phyloP scores from a whole-genome alignment of 1,139 yeast species.

The Hansenula sp. region DNA sequence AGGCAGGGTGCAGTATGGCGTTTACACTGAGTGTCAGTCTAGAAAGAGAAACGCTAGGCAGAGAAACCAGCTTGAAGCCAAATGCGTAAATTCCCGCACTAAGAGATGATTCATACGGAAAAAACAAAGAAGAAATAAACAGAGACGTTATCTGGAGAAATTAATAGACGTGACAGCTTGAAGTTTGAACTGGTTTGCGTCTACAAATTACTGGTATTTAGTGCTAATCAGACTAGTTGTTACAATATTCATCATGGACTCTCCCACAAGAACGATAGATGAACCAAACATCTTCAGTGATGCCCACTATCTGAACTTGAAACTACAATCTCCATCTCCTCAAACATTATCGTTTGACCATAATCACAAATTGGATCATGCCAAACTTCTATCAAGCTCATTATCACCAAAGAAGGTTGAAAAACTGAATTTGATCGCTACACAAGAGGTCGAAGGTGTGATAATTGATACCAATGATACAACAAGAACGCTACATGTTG shows the following conservation, averaged over 20 bases:
- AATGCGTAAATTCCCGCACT: not conserved
- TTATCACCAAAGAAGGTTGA: not conserved
- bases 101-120: not conserved
- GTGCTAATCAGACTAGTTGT: too few relatives aligned
- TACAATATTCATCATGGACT: slow-evolving; percentile 1
- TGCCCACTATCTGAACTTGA: slow-evolving; percentile 1
- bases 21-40: too few relatives aligned
- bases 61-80: too few relatives aligned
- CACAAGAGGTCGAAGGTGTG: not conserved
- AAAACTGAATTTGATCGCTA: not conserved
- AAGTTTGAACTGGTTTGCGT: too few relatives aligned
- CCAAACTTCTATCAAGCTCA: not conserved
- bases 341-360: not conserved
- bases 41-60: not conserved
- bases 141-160: too few relatives aligned
- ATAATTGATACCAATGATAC: not conserved
- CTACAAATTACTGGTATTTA: too few relatives aligned
- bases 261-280: not conserved
- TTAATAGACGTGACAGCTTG: too few relatives aligned
- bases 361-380: not conserved
- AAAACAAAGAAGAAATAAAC: too few relatives aligned
- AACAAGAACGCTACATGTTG: too few relatives aligned
- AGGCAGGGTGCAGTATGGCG: too few relatives aligned
- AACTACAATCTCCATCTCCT: slow-evolving; percentile 1
- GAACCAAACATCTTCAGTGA: not conserved